Percentiles rank a stretch among this genome's conserved stretches.
Evolutionary conservation across 352 stramenopile genomes (phyloP).

Genomic region (Elongisporangium anandrum): DNA sequence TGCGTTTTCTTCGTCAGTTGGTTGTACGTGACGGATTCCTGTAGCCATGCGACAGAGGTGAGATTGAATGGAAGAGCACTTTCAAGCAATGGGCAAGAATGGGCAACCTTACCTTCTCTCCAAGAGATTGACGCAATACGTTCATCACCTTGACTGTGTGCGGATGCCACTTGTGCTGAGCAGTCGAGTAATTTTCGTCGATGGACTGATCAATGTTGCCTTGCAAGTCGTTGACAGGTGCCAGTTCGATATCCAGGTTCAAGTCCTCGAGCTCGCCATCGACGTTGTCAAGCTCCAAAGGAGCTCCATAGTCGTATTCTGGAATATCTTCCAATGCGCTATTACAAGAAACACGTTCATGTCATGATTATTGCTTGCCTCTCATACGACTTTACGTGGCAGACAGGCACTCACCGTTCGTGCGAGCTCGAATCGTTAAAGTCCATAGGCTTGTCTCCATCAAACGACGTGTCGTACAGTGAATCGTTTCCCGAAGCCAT

Average conservation of each 20-base stretch:
- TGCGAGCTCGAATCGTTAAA: constrained; percentile 18
- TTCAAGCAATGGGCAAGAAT: constrained; percentile 1
- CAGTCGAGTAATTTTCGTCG: constrained; percentile 34
- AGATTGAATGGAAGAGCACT: constrained; percentile 1
- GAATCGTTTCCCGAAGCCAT: constrained; percentile 7
- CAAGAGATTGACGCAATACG: constrained; percentile 68
- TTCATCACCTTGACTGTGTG: constrained; percentile 96
- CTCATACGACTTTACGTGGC: too few relatives aligned
- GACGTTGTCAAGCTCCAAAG: constrained; percentile 36
- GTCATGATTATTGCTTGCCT: too few relatives aligned
- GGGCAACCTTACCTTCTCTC: constrained; percentile 45
- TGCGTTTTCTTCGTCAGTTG: constrained; percentile 80
- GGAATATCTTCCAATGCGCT: constrained; percentile 7
- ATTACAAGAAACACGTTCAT: background rate
- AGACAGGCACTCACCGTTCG: background rate
- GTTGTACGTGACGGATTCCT: constrained; percentile 81
- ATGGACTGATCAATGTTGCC: constrained; percentile 45
- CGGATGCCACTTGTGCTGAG: constrained; percentile 96
- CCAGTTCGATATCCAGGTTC: constrained; percentile 79
- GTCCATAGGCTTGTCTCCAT: constrained; percentile 42
- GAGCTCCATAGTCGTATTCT: constrained; percentile 53
- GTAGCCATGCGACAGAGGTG: background rate
- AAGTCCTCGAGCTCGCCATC: constrained; percentile 55
- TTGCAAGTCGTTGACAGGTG: constrained; percentile 72
- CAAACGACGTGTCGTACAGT: constrained; percentile 10